Percentiles rank a stretch among this genome's conserved stretches.
Conservation (phyloP, 2,329 filamentous ascomycete species). For the Chaetomiaceae sp. region DNA sequence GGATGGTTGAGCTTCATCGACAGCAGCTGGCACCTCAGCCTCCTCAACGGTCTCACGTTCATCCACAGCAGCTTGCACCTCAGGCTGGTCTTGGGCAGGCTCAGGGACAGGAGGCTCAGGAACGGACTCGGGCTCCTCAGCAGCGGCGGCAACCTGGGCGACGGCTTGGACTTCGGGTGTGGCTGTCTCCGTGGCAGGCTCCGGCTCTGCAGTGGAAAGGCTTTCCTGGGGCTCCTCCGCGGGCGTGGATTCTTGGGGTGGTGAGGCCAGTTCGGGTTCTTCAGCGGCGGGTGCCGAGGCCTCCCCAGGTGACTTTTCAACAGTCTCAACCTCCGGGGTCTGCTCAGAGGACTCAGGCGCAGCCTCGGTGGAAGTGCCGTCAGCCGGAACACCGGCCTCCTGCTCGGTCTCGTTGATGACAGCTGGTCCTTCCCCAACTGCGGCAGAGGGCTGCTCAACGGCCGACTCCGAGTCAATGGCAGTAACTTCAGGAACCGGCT, state of each 20-base stretch:
- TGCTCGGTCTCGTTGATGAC: background rate
- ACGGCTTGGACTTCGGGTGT: conserved; percentile 8
- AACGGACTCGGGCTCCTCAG: background rate
- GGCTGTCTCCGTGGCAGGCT: background rate
- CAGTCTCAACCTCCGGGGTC: background rate
- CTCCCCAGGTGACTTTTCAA: background rate
- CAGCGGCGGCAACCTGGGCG: background rate
- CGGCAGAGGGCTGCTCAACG: background rate
- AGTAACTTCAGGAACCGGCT: background rate
- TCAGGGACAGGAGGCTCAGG: conserved; percentile 9
- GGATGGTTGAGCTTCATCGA: too few relatives aligned
- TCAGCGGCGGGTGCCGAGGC: background rate
- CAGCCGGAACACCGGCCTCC: background rate
- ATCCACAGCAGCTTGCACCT: background rate
- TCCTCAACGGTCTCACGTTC: too few relatives aligned
- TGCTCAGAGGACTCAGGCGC: background rate
- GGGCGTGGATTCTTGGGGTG: background rate
- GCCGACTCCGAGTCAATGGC: background rate
- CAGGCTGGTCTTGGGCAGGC: conserved; percentile 7
- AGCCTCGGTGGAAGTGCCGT: background rate
- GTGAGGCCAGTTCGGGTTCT: background rate
- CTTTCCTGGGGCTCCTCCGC: background rate
- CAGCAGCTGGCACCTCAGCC: too few relatives aligned
- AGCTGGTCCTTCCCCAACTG: background rate
- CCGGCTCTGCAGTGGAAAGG: background rate